Percentiles rank a stretch among this genome's conserved stretches.
These are phyloP conservation scores for Phytophthora fragariae DNA, from an alignment of 352 stramenopile species.

Conservation along the genomic window DNA sequence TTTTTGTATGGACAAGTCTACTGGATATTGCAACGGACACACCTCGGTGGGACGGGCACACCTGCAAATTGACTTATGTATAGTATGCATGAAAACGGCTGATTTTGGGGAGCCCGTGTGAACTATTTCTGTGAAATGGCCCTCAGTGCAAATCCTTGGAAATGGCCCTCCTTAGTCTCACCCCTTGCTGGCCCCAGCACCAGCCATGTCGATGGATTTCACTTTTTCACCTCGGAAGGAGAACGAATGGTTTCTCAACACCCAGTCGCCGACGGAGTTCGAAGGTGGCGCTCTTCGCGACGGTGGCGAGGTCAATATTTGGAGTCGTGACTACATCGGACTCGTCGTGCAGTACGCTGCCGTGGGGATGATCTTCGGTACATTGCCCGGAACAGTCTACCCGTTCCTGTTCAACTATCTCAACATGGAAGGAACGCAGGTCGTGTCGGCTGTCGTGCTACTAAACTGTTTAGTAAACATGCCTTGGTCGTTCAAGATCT, in stretches of 20 bases:
- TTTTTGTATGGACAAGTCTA: no score
- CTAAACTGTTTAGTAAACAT: no score
- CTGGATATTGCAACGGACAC: no score
- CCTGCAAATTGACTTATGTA: no score
- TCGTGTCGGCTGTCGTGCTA: conserved; percentile 46
- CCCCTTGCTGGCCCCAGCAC: no score
- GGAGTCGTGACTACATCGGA: conserved; percentile 46
- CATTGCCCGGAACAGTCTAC: conserved; percentile 52
- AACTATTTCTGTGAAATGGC: no score
- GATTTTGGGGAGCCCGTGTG: no score
- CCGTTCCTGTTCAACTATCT: conserved; percentile 55
- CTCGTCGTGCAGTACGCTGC: conserved; percentile 52
- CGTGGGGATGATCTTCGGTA: conserved; percentile 53
- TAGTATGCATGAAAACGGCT: no score
- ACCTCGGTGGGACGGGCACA: no score
- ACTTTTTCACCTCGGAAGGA: conserved; percentile 27
- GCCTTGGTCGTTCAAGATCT: conserved; percentile 65
- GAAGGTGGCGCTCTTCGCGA: conserved; percentile 30
- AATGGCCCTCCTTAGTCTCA: no score
- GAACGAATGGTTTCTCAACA: conserved; percentile 35
- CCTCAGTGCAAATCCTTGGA: no score
- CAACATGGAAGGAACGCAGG: conserved; percentile 50
- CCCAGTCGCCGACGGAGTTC: conserved; percentile 24
- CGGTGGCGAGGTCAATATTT: conserved; percentile 40
- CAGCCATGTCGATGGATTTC: conserved; percentile 18